Base-by-base conservation (phyloP, 441 rosid genomes). In the Rhodomyrtus psidioides region DNA sequence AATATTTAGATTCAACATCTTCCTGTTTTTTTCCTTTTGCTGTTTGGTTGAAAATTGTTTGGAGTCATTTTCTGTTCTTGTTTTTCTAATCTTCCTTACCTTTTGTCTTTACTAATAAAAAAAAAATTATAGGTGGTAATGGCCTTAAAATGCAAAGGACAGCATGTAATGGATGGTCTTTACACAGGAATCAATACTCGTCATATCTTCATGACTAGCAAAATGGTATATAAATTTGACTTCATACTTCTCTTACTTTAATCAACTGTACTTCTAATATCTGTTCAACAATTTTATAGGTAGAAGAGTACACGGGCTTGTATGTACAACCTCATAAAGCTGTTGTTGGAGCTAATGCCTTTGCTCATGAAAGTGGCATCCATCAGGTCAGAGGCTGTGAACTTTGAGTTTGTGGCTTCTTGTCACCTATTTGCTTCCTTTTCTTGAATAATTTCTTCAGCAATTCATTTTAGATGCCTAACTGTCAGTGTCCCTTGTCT, bases 321-420 rank as follows among this genome's bases (percentile, higher is more conserved):
- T 93, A 93, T 1, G 91, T 95, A 58, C 99, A 97, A 91, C 99
- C 99, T 8, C 99, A 97, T 91, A 97, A 97, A 92, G 99, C 99
- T 60, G 94, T 95, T 85, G 98, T 96, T 86, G 97, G 99, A 85
- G 98, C 94, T 34, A 96, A 96, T 92, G 99, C 98, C 84, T 96
- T 96, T 88, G 97, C 97, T 82, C 97, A 94, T 91, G 98, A 94
- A 89, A 96, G 99, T 87, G 98, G 98, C 83, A 94, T 95, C 75
- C 99, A 94, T 90, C 97, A 94, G 96, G 99, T 94, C 87, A 44
- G 81, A 55, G 83, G 82, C 82, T 26, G 16, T 54, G 46, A 9
- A 84, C 54, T n/a, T n/a, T 55, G 30, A 55, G 23, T 74, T 75
- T 46, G 83, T 74, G n/a, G n/a, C 54, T 6, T 75, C 27, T 55